Evolutionary conservation across 2,329 filamentous ascomycete species (phyloP), one percentile per base, ranked within the genome.

Genomic region (Bisporella sp.): DNA sequence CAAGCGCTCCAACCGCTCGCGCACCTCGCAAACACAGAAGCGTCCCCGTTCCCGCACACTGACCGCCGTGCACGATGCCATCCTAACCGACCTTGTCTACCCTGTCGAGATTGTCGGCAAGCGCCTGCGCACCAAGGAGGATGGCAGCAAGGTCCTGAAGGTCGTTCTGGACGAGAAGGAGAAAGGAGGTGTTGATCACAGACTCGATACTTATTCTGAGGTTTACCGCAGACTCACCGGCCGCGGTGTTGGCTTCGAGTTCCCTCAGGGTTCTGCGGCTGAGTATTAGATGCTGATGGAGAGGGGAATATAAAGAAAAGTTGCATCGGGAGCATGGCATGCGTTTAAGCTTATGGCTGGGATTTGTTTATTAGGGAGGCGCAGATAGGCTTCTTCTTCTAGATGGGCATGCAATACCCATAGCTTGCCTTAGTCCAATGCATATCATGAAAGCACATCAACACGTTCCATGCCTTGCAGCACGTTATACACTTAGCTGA

Each of bases 161-260:
- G 89, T 99, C 73, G 82, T 99, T 71, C 85, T 99, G 56, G 93
- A 99, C 76, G 93, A 97, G 88, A 99, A 99, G 89, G 93, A 99
- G 88, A 89, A 91, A 68, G 92, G 91, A 70, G 90, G 91, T 74
- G 92, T 99, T 67, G 93, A 99, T 83, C 96, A 97, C 87, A 85
- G 93, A 74, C 89, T 99, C 67, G 93, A 99, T 78, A 96, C 92
- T 73, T 99, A 99, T 84, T 89, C 89, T 62, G 93, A 99, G 85
- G 93, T 99, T 72, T 99, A 99, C 88, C 89, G 90, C 76, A 86
- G 89, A 69, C 81, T 99, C 71, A 99, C 93, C 59, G 93, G 93
- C 76, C 93, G 95, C 77, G 84, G 84, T 72, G 93, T 97, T 72
- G 84, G 85, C 76, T 99, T 99, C 72, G 93, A 99, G 85, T 99